A percentile compares a stretch with the other conserved stretches of the same genome.
Conservation (phyloP, 2,329 filamentous ascomycete genomes). For the Scolecobasidium constrictum region DNA sequence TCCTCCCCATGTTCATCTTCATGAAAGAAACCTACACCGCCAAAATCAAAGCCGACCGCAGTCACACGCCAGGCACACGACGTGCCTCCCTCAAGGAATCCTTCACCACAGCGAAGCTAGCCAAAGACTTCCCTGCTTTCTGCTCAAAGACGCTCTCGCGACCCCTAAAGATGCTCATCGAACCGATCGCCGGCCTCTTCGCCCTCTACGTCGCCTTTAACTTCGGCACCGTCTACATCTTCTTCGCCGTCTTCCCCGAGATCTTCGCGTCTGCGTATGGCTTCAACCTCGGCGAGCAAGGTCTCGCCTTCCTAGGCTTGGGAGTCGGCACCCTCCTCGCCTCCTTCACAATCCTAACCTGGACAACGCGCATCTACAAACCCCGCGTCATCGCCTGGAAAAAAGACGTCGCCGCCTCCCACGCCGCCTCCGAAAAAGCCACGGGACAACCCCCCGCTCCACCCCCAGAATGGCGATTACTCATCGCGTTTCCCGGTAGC, state of each 20-base stretch:
- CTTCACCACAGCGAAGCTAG: no score
- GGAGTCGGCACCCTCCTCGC: conserved; percentile 20
- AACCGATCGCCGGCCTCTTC: conserved; percentile 24
- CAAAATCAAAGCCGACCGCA: no score
- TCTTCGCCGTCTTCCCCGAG: conserved; percentile 57
- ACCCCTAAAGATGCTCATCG: conserved; percentile 36
- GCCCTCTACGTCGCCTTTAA: conserved; percentile 24
- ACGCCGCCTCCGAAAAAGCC: background rate
- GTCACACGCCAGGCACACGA: no score
- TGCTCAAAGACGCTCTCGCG: no score
- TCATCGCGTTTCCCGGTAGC: conserved; percentile 13
- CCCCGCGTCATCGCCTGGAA: conserved; percentile 13
- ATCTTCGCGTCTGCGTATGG: conserved; percentile 50
- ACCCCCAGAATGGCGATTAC: conserved; percentile 23
- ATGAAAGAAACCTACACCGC: conserved; percentile 47
- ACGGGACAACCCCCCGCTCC: background rate
- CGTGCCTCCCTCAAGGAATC: no score
- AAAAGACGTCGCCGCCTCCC: background rate
- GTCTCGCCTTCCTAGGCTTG: conserved; percentile 23
- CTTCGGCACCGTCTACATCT: conserved; percentile 51
- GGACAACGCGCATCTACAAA: conserved; percentile 20
- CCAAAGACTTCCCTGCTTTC: no score
- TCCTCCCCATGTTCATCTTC: conserved; percentile 27
- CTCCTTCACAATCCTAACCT: conserved; percentile 22
- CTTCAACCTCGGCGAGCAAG: conserved; percentile 38